Conservation (phyloP, 1,284 basidiomycete species). For the Melampsora abietis-canadensis region DNA sequence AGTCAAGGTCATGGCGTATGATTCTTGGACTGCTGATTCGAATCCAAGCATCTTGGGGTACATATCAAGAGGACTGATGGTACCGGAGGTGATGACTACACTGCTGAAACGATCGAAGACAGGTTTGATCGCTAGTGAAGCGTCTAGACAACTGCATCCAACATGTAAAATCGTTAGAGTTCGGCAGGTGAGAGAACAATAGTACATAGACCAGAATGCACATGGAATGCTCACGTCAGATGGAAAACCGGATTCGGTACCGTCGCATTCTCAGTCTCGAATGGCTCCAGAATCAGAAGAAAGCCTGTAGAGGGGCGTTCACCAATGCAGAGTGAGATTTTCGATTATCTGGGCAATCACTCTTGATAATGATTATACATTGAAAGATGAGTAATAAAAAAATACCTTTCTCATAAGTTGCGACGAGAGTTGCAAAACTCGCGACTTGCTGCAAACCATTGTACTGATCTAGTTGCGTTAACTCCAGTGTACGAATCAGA, state of each 20-base stretch:
- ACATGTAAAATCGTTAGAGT: background rate
- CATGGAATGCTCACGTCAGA: constrained; percentile 68
- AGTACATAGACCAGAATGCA: background rate
- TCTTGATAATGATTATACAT: background rate
- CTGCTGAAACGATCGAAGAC: constrained; percentile 98
- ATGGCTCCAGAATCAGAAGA: constrained; percentile 93
- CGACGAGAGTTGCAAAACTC: constrained; percentile 89
- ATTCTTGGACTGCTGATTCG: constrained; percentile 92
- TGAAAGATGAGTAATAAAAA: background rate
- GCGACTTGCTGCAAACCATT: constrained; percentile 91
- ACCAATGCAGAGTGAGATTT: constrained; percentile 9
- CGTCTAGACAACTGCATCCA: constrained; percentile 78
- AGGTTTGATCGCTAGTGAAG: constrained; percentile 93
- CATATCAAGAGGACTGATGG: constrained; percentile 98
- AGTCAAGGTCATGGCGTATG: constrained; percentile 95
- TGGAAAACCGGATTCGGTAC: constrained; percentile 99
- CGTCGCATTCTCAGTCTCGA: constrained; percentile 96
- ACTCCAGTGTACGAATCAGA: constrained; percentile 84
- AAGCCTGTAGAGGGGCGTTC: constrained; percentile 64
- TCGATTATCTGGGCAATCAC: background rate
- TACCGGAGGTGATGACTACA: constrained; percentile 97
- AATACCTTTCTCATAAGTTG: constrained; percentile 93
- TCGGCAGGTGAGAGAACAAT: constrained; percentile 1
- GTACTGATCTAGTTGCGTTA: constrained; percentile 87
- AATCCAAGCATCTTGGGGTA: constrained; percentile 99